Conservation (phyloP, 2,329 filamentous ascomycete genomes). For the Penicillium paneum region DNA sequence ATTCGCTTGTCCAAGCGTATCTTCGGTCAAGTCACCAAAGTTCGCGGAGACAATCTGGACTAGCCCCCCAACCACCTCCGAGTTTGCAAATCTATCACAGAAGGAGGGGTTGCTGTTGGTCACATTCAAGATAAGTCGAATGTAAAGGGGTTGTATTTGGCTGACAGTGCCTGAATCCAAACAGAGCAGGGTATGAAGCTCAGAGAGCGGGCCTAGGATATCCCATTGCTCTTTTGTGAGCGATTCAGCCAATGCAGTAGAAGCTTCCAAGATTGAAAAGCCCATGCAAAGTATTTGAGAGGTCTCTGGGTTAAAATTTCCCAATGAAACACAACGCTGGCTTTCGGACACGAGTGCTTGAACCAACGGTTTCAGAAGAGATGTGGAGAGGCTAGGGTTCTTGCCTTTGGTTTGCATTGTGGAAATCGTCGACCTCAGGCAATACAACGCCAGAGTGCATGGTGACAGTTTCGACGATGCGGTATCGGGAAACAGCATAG, state of each 20-base stretch:
- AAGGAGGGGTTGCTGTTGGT: constrained; percentile 75
- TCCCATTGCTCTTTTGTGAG: constrained; percentile 27
- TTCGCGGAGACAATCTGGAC: constrained; percentile 36
- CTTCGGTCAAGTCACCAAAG: constrained; percentile 29
- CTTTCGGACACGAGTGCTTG: constrained; percentile 25
- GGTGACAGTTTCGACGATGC: constrained; percentile 28
- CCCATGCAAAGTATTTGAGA: constrained; percentile 27
- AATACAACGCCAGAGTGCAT: constrained; percentile 33
- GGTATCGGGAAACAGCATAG: constrained; percentile 24
- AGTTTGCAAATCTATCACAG: constrained; percentile 63
- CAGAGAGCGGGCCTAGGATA: constrained; percentile 30
- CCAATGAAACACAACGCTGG: not conserved
- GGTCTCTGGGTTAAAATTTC: constrained; percentile 7
- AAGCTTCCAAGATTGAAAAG: constrained; percentile 40
- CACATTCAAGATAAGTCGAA: constrained; percentile 76
- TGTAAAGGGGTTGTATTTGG: constrained; percentile 41
- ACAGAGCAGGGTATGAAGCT: constrained; percentile 41
- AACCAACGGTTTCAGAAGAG: constrained; percentile 31
- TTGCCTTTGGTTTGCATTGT: constrained; percentile 33
- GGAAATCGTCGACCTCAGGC: constrained; percentile 32
- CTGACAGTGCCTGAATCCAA: constrained; percentile 17
- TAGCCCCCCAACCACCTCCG: constrained; percentile 37
- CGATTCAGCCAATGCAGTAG: constrained; percentile 30
- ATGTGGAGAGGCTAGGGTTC: constrained; percentile 25
- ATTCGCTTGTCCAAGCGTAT: constrained; percentile 43